phyloP scores from a whole-genome alignment of 2,329 filamentous ascomycete species.

The Dothideomycetes sp. region DNA sequence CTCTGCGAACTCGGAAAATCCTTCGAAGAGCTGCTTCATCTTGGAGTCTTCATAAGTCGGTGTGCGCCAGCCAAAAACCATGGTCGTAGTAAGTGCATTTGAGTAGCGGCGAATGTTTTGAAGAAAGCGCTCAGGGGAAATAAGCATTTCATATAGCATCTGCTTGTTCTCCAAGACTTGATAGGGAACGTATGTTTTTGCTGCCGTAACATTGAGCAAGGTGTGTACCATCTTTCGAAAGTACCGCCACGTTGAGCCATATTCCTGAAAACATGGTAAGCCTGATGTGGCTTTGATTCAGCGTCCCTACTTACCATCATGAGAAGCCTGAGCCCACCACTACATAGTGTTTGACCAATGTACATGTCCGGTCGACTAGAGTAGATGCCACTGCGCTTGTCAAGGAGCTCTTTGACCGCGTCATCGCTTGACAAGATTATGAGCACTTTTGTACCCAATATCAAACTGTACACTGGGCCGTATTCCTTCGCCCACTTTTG shows the following conservation, averaged over 20 bases:
- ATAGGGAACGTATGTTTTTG: conserved; percentile 16
- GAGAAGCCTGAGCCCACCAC: conserved; percentile 35
- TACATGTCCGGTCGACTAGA: conserved; percentile 28
- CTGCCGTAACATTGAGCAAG: conserved; percentile 16
- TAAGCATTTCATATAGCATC: conserved; percentile 15
- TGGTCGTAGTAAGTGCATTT: conserved; percentile 22
- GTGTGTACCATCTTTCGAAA: conserved; percentile 19
- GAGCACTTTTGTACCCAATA: conserved; percentile 36
- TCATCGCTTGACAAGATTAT: conserved; percentile 36
- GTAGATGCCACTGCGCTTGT: conserved; percentile 34
- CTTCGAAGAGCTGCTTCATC: conserved; percentile 13
- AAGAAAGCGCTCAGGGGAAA: conserved; percentile 20
- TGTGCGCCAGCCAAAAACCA: conserved; percentile 25
- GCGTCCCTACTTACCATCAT: conserved; percentile 24
- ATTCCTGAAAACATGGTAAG: conserved; percentile 14
- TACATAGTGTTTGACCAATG: conserved; percentile 33
- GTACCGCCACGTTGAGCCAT: conserved; percentile 17
- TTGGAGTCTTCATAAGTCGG: conserved; percentile 14
- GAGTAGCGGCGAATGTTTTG: conserved; percentile 22
- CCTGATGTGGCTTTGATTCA: background rate
- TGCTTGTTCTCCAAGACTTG: conserved; percentile 15
- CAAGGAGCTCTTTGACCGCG: conserved; percentile 38
- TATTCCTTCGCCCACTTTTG: conserved; percentile 43
- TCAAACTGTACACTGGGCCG: conserved; percentile 39
- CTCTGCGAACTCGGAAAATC: conserved; percentile 4